Evolutionary conservation across 768 basidiomycete species (phyloP).

Genomic region (Termitomyces sp.): DNA sequence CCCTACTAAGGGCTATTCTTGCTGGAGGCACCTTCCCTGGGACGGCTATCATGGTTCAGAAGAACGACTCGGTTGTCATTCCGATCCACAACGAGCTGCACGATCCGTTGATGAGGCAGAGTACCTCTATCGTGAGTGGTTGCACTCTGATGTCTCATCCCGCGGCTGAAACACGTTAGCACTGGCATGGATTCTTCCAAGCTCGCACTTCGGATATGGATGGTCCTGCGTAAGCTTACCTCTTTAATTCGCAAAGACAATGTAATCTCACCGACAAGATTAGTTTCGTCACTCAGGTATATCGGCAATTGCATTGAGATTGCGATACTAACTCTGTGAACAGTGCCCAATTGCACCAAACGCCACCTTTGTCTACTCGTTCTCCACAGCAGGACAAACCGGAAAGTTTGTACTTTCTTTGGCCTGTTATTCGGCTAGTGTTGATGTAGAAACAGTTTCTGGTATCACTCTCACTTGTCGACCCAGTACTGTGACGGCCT

Average conservation of each 20-base stretch:
- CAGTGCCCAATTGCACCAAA: conserved; percentile 36
- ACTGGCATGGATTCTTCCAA: conserved; percentile 32
- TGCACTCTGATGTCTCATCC: neutral
- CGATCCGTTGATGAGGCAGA: conserved; percentile 19
- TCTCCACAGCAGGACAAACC: conserved; percentile 26
- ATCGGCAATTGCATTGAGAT: too few species aligned
- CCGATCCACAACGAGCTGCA: conserved; percentile 14
- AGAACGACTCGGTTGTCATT: conserved; percentile 19
- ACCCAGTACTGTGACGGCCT: conserved; percentile 48
- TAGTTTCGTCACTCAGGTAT: conserved; percentile 37
- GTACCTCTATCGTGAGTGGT: conserved; percentile 18
- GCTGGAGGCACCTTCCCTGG: conserved; percentile 19
- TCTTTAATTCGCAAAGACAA: neutral
- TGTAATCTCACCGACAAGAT: neutral
- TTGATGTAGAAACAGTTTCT: conserved; percentile 11
- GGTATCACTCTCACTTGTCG: conserved; percentile 37
- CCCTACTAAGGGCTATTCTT: conserved; percentile 10
- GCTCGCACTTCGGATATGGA: conserved; percentile 28
- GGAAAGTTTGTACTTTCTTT: conserved; percentile 14
- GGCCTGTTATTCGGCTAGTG: neutral
- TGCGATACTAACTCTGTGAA: neutral
- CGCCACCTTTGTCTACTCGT: conserved; percentile 27
- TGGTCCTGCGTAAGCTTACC: conserved; percentile 23
- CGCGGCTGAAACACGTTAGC: conserved; percentile 11
- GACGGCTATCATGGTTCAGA: conserved; percentile 11